Conservation (phyloP, 2,329 filamentous ascomycete genomes). For the Pseudogymnoascus sp. region DNA sequence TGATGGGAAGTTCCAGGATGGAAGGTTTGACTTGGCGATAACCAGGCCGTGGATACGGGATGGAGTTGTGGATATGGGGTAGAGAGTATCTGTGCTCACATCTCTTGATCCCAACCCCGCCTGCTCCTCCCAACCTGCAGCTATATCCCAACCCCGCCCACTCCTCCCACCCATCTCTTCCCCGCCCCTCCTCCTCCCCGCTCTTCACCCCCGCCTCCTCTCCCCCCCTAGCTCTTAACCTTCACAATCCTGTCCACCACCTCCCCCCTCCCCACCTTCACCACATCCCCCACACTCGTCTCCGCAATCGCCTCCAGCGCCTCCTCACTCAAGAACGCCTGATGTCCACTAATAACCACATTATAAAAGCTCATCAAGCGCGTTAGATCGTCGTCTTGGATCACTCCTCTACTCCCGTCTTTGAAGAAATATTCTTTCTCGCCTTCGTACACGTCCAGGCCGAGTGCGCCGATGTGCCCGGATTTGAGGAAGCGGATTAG, state of each 20-base stretch:
- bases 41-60: neutral
- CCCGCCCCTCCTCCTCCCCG: neutral
- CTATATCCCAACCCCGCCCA: no score
- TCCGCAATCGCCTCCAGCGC: constrained; percentile 55
- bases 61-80: no score
- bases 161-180: neutral
- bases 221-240: neutral
- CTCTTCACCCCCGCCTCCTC: constrained; percentile 20
- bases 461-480: constrained; percentile 50
- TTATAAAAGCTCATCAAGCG: constrained; percentile 60
- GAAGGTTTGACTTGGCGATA: neutral
- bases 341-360: constrained; percentile 57
- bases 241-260: constrained; percentile 26
- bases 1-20: neutral
- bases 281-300: constrained; percentile 48
- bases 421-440: constrained; percentile 57
- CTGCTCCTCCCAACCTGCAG: neutral
- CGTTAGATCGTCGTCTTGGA: constrained; percentile 58
- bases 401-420: constrained; percentile 55
- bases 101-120: neutral
- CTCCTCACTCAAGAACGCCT: constrained; percentile 61
- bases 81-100: neutral
- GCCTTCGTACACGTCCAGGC: constrained; percentile 60
- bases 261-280: neutral
- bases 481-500: constrained; percentile 53